Percentiles rank a stretch among this genome's conserved stretches.
phyloP scores from a whole-genome alignment of 2,329 filamentous ascomycete species.

The Neurospora sp. region DNA sequence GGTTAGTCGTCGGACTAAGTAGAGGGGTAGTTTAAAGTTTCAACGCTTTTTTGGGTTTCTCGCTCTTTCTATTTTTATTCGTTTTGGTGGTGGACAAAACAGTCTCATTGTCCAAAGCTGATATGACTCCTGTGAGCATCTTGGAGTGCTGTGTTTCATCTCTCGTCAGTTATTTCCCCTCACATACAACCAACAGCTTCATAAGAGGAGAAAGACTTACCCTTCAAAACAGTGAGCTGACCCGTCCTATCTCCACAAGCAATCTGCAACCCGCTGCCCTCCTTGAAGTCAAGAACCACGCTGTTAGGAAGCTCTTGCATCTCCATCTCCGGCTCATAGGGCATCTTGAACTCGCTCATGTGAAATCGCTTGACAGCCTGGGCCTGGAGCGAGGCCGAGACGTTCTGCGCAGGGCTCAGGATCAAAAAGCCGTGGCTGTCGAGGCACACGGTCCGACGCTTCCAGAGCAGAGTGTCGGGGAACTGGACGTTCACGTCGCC shows the following conservation, averaged over 20 bases:
- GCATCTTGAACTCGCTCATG: slow-evolving; percentile 70
- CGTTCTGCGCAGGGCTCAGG: slow-evolving; percentile 59
- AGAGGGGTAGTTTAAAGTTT: background rate
- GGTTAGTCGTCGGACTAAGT: background rate
- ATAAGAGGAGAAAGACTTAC: slow-evolving; percentile 29
- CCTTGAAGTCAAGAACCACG: slow-evolving; percentile 51
- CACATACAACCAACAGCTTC: background rate
- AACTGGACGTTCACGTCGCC: slow-evolving; percentile 96
- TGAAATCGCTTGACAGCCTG: slow-evolving; percentile 65
- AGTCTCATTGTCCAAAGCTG: slow-evolving; percentile 9
- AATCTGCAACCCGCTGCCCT: slow-evolving; percentile 52
- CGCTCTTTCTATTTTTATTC: background rate
- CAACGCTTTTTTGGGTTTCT: background rate
- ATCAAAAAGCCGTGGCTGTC: slow-evolving; percentile 78
- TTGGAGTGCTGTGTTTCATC: slow-evolving; percentile 27
- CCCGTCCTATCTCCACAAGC: slow-evolving; percentile 53
- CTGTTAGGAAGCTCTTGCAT: slow-evolving; percentile 89
- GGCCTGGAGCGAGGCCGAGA: slow-evolving; percentile 23
- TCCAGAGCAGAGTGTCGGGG: slow-evolving; percentile 93
- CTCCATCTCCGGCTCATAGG: slow-evolving; percentile 81
- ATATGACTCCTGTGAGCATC: slow-evolving; percentile 23
- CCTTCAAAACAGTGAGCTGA: slow-evolving; percentile 43
- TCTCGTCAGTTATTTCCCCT: slow-evolving; percentile 18
- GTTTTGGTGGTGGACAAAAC: background rate
- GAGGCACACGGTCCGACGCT: slow-evolving; percentile 78